Conservation (phyloP, 176 grass and related monocot species). For the Poa annua region DNA sequence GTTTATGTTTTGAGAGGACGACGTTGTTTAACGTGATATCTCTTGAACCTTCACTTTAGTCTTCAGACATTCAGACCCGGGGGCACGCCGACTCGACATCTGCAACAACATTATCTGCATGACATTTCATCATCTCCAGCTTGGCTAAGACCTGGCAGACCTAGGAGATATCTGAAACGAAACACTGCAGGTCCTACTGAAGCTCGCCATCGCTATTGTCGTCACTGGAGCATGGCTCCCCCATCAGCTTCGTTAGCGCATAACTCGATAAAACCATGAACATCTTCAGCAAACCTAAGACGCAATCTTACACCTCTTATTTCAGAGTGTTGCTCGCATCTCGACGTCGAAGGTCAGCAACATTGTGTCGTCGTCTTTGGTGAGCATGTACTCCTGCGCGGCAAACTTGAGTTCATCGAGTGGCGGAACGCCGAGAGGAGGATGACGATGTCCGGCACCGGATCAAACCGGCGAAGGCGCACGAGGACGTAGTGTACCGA, state of each 20-base stretch:
- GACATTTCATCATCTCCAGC: constrained; percentile 81
- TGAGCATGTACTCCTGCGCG: constrained; percentile 90
- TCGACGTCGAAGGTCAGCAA: constrained; percentile 47
- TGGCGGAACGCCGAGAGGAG: constrained; percentile 68
- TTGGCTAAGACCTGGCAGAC: constrained; percentile 70
- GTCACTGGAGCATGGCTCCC: not conserved
- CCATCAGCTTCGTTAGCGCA: no score
- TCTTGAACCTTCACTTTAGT: constrained; percentile 62
- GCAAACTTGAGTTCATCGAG: constrained; percentile 76
- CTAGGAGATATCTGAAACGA: constrained; percentile 72
- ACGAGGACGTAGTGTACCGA: constrained; percentile 58
- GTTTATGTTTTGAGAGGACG: constrained; percentile 37
- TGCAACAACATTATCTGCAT: constrained; percentile 48
- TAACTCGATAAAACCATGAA: constrained; percentile 20
- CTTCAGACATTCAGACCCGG: constrained; percentile 30
- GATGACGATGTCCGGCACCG: constrained; percentile 45
- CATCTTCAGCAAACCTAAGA: constrained; percentile 42
- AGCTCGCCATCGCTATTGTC: not conserved
- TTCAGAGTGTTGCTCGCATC: constrained; percentile 43
- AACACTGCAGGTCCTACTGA: constrained; percentile 41
- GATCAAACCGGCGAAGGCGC: constrained; percentile 60
- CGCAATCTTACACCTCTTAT: constrained; percentile 59
- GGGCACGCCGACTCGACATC: constrained; percentile 1
- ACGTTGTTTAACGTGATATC: constrained; percentile 65
- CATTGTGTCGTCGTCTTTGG: constrained; percentile 75